Evolutionary conservation across 2,329 filamentous ascomycete species (phyloP).

Genomic region (Nectriaceae sp.): DNA sequence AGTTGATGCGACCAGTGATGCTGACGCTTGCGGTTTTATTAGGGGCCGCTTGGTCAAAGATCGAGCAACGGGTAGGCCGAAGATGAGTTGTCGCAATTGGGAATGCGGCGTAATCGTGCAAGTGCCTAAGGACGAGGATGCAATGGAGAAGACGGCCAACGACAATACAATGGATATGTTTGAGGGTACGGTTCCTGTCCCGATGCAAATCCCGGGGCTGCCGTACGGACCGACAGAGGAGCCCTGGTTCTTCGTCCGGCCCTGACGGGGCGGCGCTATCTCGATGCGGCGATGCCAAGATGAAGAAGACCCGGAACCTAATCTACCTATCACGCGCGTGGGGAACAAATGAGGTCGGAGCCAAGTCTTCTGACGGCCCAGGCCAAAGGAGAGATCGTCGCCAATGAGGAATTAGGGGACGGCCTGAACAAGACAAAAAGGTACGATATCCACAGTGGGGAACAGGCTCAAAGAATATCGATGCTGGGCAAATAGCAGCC

Average conservation of each 20-base stretch:
- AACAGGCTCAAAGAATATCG: too few species aligned
- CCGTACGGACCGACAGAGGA: slow-evolving; percentile 43
- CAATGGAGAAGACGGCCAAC: slow-evolving; percentile 19
- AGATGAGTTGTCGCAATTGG: slow-evolving; percentile 89
- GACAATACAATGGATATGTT: slow-evolving; percentile 45
- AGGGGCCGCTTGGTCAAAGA: slow-evolving; percentile 81
- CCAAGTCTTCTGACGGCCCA: slow-evolving; percentile 7
- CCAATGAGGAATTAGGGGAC: slow-evolving; percentile 7
- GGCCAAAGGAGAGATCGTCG: slow-evolving; percentile 10
- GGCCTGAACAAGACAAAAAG: slow-evolving; percentile 10
- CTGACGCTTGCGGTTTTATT: slow-evolving; percentile 23
- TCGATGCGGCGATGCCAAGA: slow-evolving; percentile 29
- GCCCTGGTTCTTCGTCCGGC: slow-evolving; percentile 45
- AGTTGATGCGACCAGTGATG: slow-evolving; percentile 15
- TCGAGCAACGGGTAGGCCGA: slow-evolving; percentile 64
- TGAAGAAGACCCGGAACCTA: slow-evolving; percentile 13
- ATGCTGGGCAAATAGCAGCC: too few species aligned
- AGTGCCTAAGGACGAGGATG: slow-evolving; percentile 35
- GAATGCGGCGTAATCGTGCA: slow-evolving; percentile 87
- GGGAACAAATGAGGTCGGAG: neutral
- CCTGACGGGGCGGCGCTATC: slow-evolving; percentile 14
- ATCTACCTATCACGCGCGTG: slow-evolving; percentile 5
- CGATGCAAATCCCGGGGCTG: slow-evolving; percentile 62
- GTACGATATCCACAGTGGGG: too few species aligned
- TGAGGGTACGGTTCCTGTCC: slow-evolving; percentile 58